Percentiles rank a stretch among this genome's conserved stretches.
Conservation (phyloP, 2,329 filamentous ascomycete genomes). For the Coniella lustricola region DNA sequence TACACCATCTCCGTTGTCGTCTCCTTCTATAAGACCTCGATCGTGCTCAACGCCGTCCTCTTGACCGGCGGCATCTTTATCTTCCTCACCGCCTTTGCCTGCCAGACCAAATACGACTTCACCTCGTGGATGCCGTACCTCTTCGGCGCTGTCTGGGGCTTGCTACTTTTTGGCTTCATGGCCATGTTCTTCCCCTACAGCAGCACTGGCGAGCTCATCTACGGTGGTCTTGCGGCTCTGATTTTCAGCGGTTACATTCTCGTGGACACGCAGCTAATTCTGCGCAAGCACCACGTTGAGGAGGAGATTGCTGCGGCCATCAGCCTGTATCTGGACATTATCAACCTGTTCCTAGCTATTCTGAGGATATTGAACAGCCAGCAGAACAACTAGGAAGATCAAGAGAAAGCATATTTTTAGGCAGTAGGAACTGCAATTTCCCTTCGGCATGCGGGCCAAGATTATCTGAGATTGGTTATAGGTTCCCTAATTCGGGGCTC, state of each 20-base stretch:
- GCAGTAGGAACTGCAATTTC: background rate
- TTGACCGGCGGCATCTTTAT: conserved; percentile 81
- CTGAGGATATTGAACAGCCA: conserved; percentile 94
- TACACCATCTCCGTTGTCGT: conserved; percentile 91
- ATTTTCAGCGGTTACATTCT: conserved; percentile 94
- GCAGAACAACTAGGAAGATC: conserved; percentile 71
- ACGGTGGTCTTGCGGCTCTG: conserved; percentile 72
- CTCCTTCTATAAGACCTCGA: conserved; percentile 74
- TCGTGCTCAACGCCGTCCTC: conserved; percentile 85
- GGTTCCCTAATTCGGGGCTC: too few relatives aligned
- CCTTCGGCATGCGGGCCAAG: background rate
- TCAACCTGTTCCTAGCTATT: conserved; percentile 96
- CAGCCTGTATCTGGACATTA: conserved; percentile 89
- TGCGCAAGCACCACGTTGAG: conserved; percentile 94
- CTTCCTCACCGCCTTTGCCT: conserved; percentile 79
- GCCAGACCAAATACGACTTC: conserved; percentile 98
- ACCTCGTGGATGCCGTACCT: conserved; percentile 95
- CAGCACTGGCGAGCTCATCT: conserved; percentile 76
- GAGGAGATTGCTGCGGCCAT: conserved; percentile 96
- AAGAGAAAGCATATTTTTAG: background rate
- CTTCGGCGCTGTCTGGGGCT: conserved; percentile 81
- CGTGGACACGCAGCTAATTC: conserved; percentile 90
- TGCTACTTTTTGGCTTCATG: conserved; percentile 92
- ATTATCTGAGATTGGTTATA: too few relatives aligned
- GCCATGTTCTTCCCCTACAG: conserved; percentile 78